Evolutionary conservation across 2,329 filamentous ascomycete species (phyloP).

Genomic region (Pezicula radicicola): DNA sequence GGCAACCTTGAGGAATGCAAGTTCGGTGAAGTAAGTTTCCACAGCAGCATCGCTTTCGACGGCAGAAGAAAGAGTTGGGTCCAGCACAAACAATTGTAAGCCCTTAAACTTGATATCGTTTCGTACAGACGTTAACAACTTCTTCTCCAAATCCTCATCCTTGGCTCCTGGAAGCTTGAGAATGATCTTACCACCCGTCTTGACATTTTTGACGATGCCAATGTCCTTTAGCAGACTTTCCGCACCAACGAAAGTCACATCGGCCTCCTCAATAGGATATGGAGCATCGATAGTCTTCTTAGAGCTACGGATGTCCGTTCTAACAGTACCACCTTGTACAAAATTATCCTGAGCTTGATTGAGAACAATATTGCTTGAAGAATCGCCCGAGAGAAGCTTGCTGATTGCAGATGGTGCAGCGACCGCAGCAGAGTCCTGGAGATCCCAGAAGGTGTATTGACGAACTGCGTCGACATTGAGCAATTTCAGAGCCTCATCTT

Average conservation of each 20-base stretch:
- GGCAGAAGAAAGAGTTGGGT: slow-evolving; percentile 65
- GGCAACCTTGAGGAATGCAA: slow-evolving; percentile 79
- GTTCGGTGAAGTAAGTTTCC: slow-evolving; percentile 68
- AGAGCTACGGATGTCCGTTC: slow-evolving; percentile 82
- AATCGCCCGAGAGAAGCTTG: slow-evolving; percentile 67
- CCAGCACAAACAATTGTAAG: slow-evolving; percentile 71
- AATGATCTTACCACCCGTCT: slow-evolving; percentile 68
- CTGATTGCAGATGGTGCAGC: slow-evolving; percentile 61
- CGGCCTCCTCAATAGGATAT: slow-evolving; percentile 75
- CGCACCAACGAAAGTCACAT: slow-evolving; percentile 75
- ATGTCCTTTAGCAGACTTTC: slow-evolving; percentile 78
- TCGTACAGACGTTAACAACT: slow-evolving; percentile 67
- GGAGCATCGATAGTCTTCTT: slow-evolving; percentile 81
- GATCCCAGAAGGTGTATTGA: slow-evolving; percentile 93
- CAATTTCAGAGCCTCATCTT: slow-evolving; percentile 22
- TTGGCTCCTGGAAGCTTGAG: slow-evolving; percentile 77
- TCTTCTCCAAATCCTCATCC: slow-evolving; percentile 86
- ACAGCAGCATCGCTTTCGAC: slow-evolving; percentile 61
- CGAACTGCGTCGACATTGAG: slow-evolving; percentile 61
- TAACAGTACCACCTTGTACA: slow-evolving; percentile 72
- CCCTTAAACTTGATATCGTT: slow-evolving; percentile 69
- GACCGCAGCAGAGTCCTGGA: slow-evolving; percentile 69
- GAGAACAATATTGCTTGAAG: slow-evolving; percentile 57
- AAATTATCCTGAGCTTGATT: slow-evolving; percentile 64
- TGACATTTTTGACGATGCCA: slow-evolving; percentile 68